Evolutionary conservation across 768 basidiomycete genomes (phyloP).

Genomic region (Psilocybe tampanensis): DNA sequence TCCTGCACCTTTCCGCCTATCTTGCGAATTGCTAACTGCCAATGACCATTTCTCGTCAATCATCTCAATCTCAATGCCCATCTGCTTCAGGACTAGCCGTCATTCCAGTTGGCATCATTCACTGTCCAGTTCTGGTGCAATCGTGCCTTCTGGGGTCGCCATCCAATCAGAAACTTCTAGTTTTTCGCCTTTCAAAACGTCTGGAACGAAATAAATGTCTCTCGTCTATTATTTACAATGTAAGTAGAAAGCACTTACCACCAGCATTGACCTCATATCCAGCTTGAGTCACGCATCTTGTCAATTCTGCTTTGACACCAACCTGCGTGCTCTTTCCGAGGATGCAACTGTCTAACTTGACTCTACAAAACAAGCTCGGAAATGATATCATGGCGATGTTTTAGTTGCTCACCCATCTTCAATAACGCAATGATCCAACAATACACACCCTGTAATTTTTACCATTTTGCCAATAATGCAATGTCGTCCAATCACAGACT

Average conservation of each 20-base stretch:
- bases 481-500: conserved; percentile 78
- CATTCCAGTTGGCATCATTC: conserved; percentile 3
- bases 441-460: conserved; percentile 79
- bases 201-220: conserved; percentile 30
- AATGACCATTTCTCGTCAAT: no score
- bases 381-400: neutral
- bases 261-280: conserved; percentile 72
- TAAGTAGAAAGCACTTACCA: conserved; percentile 41
- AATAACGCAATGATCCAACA: conserved; percentile 88
- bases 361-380: conserved; percentile 42
- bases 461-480: conserved; percentile 84
- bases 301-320: conserved; percentile 68
- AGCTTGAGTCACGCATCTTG: conserved; percentile 71
- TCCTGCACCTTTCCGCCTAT: no score
- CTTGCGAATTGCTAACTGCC: no score
- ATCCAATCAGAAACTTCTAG: conserved; percentile 41
- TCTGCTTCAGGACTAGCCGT: no score
- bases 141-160: conserved; percentile 24
- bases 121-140: conserved; percentile 9
- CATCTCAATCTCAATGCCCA: no score
- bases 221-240: neutral
- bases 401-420: conserved; percentile 76
- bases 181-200: conserved; percentile 49
- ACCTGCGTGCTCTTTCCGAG: conserved; percentile 76
- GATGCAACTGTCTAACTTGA: conserved; percentile 76